Percentiles rank a stretch among this genome's conserved stretches.
Conservation (phyloP, 2,329 filamentous ascomycete genomes). For the Chaetothyriales sp. region DNA sequence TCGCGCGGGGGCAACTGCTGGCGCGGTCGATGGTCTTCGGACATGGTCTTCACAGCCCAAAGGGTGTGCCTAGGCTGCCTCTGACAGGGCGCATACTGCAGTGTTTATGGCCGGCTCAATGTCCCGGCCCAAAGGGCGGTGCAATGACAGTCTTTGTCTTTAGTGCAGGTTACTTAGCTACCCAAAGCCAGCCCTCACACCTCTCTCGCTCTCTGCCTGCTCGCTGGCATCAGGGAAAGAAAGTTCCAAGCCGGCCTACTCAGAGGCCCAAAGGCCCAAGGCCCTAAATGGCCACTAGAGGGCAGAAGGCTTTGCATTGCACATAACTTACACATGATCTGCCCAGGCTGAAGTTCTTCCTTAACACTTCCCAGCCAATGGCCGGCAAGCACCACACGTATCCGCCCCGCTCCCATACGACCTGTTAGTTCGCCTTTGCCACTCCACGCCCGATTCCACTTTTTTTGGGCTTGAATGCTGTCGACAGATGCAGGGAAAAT, state of each 20-base stretch:
- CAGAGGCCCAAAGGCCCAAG: neutral
- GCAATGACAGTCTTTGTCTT: neutral
- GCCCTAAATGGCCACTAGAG: neutral
- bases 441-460: too few relatives aligned
- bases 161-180: neutral
- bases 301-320: neutral
- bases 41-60: neutral
- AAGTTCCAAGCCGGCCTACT: neutral
- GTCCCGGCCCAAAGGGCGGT: neutral
- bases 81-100: neutral
- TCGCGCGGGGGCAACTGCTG: neutral
- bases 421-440: too few relatives aligned
- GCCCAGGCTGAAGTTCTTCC: neutral
- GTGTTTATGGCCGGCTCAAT: neutral
- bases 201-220: neutral
- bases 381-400: neutral
- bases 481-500: too few relatives aligned
- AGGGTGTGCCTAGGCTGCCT: neutral
- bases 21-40: neutral
- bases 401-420: too few relatives aligned
- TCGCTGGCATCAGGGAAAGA: neutral
- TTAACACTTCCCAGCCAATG: neutral
- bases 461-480: too few relatives aligned
- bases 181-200: neutral
- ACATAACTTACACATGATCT: neutral